Base-by-base conservation (phyloP, 371 early-diverging fungal species). In the Mortierella sp. region DNA sequence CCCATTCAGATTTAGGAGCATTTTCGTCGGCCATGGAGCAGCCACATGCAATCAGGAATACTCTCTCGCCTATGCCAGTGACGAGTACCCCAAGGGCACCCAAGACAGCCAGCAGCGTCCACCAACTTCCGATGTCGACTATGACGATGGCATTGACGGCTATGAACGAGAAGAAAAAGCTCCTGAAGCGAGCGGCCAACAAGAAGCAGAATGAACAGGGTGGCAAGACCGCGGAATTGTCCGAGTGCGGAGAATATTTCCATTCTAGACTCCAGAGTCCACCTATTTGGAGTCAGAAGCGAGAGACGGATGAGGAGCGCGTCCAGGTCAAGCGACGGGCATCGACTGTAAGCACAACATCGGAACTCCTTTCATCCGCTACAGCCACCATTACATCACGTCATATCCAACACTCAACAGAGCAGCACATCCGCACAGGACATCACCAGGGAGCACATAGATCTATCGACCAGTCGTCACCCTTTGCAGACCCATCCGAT, bases 131-230 rank as follows among this genome's bases (percentile, higher is more conserved):
- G 0, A 86, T 86, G 82, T 86, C 86, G 19, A 86, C 86, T n/a
- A 86, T 86, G 86, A 82, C 79, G 5, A n/a, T 82, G 57, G 86
- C 86, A 13, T 50, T 86, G 40, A 79, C 86, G 3, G 82, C 80
- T 5, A 86, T 86, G 82, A 86, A 72, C 46, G 86, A 86, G 50
- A 86, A 79, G 61, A 86, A 82, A 79, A 76, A 77, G 46, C 82
- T 74, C 40, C 57, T 77, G 73, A 86, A 82, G 31, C 71, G 80
- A 16, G 77, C 54, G 24, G 67, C 81, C 1, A 64, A 72, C 76
- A 76, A 72, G 69, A 78, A 79, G 48, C 79, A 79, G 31, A 59
- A 43, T 4, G 81, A 50, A 51, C 74, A 75, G 14, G 79, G 16
- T 19, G 75, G 77, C 37, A 37, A 46, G 1, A 59, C 71, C 34